Base-by-base conservation (phyloP, 768 basidiomycete genomes). In the Macrocybe gigantea region DNA sequence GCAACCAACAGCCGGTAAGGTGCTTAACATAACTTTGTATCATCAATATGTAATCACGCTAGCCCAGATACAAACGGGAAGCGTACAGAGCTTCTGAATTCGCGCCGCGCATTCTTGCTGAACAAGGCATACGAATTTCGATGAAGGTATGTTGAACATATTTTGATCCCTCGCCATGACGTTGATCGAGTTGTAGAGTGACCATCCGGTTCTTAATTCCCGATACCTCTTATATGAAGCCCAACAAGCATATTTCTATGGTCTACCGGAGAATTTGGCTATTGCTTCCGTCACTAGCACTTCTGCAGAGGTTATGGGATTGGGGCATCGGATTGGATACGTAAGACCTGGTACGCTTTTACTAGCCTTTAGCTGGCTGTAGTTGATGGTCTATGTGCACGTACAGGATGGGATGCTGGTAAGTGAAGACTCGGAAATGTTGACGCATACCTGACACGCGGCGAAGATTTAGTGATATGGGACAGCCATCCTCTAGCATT, bases 171-270 rank as follows among this genome's bases (percentile, higher is more conserved):
- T 30, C 7, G 39, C 35, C 40, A 11, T 37, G 37, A 6, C 45
- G 32, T 40, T 41, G 8, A 33, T 40, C 34, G 9, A 10, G 29
- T 41, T 45, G 7, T 6, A 87, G 85, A 83, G 82, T 44, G 82
- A 85, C 54, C 84, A 86, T 54, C 78, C 83, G 1, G 72, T 66
- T 2, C 56, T 82, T 41, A 78, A 91, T 49, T 84, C 84, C 5
- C 79, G 91, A 4, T 83, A 85, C 64, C 73, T 95, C 7, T 59
- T 91, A 14, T 87, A 82, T 54, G 91, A 94, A 62, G 90, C 91
- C 4, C 88, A 90, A 56, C 87, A 88, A 63, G 88, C 85, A 0
- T 80, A 85, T 58, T 85, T 83, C 60, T 90, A 86, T 56, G 89
- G 90, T 8, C 72, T 94, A 5, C 79, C 85, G 32, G 71, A 72